Conservation (phyloP, 768 basidiomycete species). For the Pisolithus microcarpus region DNA sequence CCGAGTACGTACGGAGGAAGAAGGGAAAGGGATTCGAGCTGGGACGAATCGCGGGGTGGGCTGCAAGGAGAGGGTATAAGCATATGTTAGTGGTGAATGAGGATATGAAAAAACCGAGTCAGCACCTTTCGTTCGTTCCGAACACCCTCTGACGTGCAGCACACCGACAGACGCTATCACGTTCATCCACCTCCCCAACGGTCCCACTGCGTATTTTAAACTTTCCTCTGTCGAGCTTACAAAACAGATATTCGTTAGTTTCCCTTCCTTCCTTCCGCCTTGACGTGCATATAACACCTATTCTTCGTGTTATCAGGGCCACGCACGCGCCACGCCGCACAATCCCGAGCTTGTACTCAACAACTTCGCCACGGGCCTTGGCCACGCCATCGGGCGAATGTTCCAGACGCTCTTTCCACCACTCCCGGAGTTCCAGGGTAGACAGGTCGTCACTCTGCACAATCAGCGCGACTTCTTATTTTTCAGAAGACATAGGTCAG, state of each 20-base stretch:
- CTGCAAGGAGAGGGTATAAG: constrained; percentile 79
- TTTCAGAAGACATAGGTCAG: constrained; percentile 89
- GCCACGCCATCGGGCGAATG: constrained; percentile 88
- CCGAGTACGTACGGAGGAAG: constrained; percentile 79
- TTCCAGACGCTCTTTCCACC: constrained; percentile 97
- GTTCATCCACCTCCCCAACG: constrained; percentile 80
- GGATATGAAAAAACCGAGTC: constrained; percentile 89
- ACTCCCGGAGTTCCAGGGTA: constrained; percentile 88
- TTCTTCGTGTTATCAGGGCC: constrained; percentile 49
- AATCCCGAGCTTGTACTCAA: constrained; percentile 94
- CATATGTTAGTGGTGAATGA: constrained; percentile 93
- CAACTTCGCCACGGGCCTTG: constrained; percentile 88
- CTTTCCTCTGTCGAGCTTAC: constrained; percentile 83
- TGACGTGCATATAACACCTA: background rate
- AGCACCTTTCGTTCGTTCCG: constrained; percentile 25
- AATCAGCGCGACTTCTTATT: constrained; percentile 98
- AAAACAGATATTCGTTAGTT: constrained; percentile 73
- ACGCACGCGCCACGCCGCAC: constrained; percentile 88
- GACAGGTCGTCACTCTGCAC: constrained; percentile 95
- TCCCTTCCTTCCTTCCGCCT: background rate
- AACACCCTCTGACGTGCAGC: constrained; percentile 1
- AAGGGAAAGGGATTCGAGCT: constrained; percentile 89
- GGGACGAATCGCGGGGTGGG: constrained; percentile 90
- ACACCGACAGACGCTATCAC: constrained; percentile 76
- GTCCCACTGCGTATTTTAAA: constrained; percentile 95